phyloP scores from a whole-genome alignment of 495 filamentous ascomycete genomes.

The Aspergillus sclerotioniger region DNA sequence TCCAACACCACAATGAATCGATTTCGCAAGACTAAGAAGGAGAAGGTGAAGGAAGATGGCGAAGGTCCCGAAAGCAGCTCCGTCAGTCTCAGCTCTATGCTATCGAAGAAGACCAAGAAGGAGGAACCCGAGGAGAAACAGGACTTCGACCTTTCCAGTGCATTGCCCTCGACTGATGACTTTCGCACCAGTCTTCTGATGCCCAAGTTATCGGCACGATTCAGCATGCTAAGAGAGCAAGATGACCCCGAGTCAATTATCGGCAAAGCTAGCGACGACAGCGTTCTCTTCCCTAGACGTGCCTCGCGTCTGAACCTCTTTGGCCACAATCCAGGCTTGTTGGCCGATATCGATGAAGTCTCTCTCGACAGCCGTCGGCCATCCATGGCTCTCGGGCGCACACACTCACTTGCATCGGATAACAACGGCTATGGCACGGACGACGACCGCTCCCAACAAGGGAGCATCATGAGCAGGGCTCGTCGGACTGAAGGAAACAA shows the following conservation, averaged over 20 bases:
- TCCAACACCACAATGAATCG: slow-evolving; percentile 60
- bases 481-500: slow-evolving; percentile 89
- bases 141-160: slow-evolving; percentile 68
- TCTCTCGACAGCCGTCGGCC: slow-evolving; percentile 60
- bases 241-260: slow-evolving; percentile 84
- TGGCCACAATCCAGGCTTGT: slow-evolving; percentile 47
- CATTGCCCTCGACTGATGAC: slow-evolving; percentile 78
- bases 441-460: slow-evolving; percentile 57
- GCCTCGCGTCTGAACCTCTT: slow-evolving; percentile 66
- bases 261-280: slow-evolving; percentile 93
- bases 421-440: slow-evolving; percentile 64
- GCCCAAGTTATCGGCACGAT: slow-evolving; percentile 90
- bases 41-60: slow-evolving; percentile 51
- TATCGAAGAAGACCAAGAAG: slow-evolving; percentile 34
- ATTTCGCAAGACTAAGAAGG: slow-evolving; percentile 70
- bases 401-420: slow-evolving; percentile 53
- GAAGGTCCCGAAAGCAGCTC: slow-evolving; percentile 37
- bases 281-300: slow-evolving; percentile 79
- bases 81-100: slow-evolving; percentile 13
- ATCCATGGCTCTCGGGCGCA: slow-evolving; percentile 50
- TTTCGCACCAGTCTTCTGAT: slow-evolving; percentile 97
- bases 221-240: slow-evolving; percentile 94
- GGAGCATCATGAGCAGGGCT: slow-evolving; percentile 79
- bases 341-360: slow-evolving; percentile 87
- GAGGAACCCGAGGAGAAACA: slow-evolving; percentile 57